Base-by-base conservation (phyloP, 169 alveolate species). In the Eimeria brunetti region DNA sequence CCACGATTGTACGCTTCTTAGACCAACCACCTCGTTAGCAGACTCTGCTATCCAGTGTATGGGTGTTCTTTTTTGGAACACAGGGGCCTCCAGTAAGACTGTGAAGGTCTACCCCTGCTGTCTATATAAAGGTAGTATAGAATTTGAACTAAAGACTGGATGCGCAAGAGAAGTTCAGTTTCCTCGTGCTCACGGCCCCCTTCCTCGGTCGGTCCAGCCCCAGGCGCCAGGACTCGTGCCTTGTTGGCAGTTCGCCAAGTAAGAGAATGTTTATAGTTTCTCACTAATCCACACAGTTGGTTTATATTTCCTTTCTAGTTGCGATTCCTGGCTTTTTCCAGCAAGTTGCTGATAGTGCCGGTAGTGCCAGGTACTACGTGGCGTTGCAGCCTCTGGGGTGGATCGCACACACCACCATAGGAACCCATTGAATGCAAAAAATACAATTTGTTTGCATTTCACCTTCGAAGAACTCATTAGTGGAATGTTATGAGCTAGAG, bases 141-240 rank as follows among this genome's bases (percentile, higher is more conserved):
- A 69, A 69, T 33, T 69, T 36, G 12, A 69, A 33, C 11, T 16
- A 69, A 30, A 69, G 11, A 69, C n/a, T 16, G 36, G n/a, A 33
- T 69, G 51, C 2, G 16, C 30, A 69, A 11, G 80, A 8, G 24
- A 16, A 0, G 80, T 4, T 24, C 1, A 33, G 12, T 18, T 14
- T 36, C n/a, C n/a, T 33, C 38, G 11, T n/a, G 51, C n/a, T 30
- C 80, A 2, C 51, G 80, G 75, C 44, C 75, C 75, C 41, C n/a
- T 11, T n/a, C 51, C 80, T 69, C n/a, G 80, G 80, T 36, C 51
- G 51, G 80, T 69, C 51, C 49, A 33, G 80, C 80, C 80, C 80
- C 80, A n/a, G 76, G 5, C 9, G 80, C n/a, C 11, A 69, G 80
- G 80, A 69, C 80, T 33, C 44, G 49, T 69, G 78, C 44, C 80